Evolutionary conservation across 2,329 filamentous ascomycete genomes (phyloP).

Genomic region (Zymoseptoria crescenta): DNA sequence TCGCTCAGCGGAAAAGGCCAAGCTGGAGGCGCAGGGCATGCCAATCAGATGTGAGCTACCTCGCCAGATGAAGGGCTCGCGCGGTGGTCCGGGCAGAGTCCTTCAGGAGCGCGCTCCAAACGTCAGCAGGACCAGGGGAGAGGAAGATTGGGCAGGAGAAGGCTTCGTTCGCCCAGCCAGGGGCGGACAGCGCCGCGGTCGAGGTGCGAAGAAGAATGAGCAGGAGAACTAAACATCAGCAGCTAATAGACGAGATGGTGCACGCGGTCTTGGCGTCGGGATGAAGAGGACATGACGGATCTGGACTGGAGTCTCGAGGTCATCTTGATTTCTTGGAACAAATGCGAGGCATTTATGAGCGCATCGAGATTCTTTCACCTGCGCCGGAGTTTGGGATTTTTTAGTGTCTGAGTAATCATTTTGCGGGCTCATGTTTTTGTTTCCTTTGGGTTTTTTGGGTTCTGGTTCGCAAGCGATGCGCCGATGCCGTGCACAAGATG

Average conservation of each 20-base stretch:
- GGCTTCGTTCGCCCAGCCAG: neutral
- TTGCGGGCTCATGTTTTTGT: neutral
- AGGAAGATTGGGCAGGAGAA: neutral
- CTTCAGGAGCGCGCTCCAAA: neutral
- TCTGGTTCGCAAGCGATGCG: neutral
- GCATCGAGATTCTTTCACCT: too few relatives aligned
- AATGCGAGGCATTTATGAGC: too few relatives aligned
- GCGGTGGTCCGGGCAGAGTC: too few relatives aligned
- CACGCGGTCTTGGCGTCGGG: too few relatives aligned
- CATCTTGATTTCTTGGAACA: neutral
- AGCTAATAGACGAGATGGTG: too few relatives aligned
- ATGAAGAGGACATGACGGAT: too few relatives aligned
- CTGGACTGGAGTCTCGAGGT: neutral
- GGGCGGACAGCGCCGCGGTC: neutral
- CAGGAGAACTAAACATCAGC: too few relatives aligned
- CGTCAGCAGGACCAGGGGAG: neutral
- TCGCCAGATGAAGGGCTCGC: too few relatives aligned
- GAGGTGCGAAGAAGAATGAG: too few relatives aligned
- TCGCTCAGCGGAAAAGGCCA: constrained; percentile 2
- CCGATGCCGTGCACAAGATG: neutral
- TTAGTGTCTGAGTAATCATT: too few relatives aligned
- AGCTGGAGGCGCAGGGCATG: constrained; percentile 1
- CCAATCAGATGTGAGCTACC: too few relatives aligned
- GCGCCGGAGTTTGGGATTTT: too few relatives aligned
- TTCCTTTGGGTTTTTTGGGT: neutral